These are phyloP conservation scores for Mycena galericulata DNA, from an alignment of 768 basidiomycete genomes.

Conservation along the genomic window DNA sequence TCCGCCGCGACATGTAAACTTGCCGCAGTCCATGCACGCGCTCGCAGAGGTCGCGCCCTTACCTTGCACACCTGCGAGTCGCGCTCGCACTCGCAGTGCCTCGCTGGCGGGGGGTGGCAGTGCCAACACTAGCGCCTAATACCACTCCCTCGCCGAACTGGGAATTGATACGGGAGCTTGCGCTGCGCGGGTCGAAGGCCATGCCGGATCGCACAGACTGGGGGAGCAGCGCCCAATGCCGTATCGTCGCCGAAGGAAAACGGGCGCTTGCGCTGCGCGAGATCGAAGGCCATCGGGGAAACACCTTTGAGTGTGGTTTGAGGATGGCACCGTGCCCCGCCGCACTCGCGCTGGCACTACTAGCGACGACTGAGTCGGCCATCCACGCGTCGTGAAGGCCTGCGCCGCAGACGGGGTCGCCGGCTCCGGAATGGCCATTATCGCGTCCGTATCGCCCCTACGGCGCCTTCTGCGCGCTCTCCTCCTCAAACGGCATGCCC, in stretches of 20 bases:
- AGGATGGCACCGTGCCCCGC: constrained; percentile 20
- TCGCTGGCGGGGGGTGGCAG: constrained; percentile 7
- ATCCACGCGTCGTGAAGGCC: constrained; percentile 73
- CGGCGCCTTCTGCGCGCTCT: constrained; percentile 47
- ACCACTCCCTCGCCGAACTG: constrained; percentile 87
- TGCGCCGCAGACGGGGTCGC: constrained; percentile 34
- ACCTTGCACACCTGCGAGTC: constrained; percentile 87
- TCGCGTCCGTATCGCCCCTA: constrained; percentile 50
- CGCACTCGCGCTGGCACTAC: constrained; percentile 39
- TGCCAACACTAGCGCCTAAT: neutral
- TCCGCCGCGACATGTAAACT: constrained; percentile 80
- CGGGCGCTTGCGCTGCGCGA: constrained; percentile 36
- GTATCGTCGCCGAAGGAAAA: constrained; percentile 37
- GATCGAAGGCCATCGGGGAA: constrained; percentile 15
- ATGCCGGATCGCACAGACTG: no score
- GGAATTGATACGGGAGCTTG: constrained; percentile 78
- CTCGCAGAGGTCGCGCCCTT: constrained; percentile 81
- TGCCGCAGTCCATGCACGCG: constrained; percentile 87
- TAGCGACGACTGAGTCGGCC: constrained; percentile 62
- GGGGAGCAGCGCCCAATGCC: constrained; percentile 16
- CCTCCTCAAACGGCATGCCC: constrained; percentile 30
- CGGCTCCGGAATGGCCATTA: neutral
- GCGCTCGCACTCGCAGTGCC: constrained; percentile 77
- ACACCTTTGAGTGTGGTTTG: constrained; percentile 28
- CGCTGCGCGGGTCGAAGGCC: constrained; percentile 46